Evolutionary conservation across 73 alveolate species (phyloP).

Genomic region (Paramecium sonneborni): DNA sequence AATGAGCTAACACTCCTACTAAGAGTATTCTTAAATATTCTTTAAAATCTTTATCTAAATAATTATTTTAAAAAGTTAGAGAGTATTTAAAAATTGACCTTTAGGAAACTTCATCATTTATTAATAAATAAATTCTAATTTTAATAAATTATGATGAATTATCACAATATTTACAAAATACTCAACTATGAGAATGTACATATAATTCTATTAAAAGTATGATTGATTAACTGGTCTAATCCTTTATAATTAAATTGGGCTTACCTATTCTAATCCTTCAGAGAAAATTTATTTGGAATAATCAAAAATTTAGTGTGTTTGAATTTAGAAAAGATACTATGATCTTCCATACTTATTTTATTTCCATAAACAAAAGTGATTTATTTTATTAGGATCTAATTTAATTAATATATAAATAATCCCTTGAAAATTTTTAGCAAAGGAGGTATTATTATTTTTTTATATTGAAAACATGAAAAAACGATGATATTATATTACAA

Average conservation of each 20-base stretch:
- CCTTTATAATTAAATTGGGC: background rate
- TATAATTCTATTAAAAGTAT: background rate
- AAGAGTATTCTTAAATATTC: background rate
- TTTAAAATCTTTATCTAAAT: too few relatives aligned
- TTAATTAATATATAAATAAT: too few relatives aligned
- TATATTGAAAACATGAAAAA: slow-evolving; percentile 57
- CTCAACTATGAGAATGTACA: background rate
- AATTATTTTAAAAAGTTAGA: background rate
- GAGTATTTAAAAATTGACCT: background rate
- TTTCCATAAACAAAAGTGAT: too few relatives aligned
- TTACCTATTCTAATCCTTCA: background rate
- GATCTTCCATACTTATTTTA: background rate
- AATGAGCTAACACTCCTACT: slow-evolving; percentile 60
- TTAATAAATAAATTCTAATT: background rate
- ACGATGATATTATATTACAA: background rate
- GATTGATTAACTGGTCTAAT: background rate
- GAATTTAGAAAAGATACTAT: background rate
- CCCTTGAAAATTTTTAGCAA: too few relatives aligned
- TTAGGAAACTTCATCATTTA: background rate
- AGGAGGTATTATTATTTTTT: slow-evolving; percentile 77
- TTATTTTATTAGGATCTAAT: too few relatives aligned
- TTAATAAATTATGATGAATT: background rate
- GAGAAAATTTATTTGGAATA: background rate
- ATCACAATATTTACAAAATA: background rate
- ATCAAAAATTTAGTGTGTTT: background rate